Evolutionary conservation across 306 rosid species (phyloP).

Genomic region (Cucurbita moschata): DNA sequence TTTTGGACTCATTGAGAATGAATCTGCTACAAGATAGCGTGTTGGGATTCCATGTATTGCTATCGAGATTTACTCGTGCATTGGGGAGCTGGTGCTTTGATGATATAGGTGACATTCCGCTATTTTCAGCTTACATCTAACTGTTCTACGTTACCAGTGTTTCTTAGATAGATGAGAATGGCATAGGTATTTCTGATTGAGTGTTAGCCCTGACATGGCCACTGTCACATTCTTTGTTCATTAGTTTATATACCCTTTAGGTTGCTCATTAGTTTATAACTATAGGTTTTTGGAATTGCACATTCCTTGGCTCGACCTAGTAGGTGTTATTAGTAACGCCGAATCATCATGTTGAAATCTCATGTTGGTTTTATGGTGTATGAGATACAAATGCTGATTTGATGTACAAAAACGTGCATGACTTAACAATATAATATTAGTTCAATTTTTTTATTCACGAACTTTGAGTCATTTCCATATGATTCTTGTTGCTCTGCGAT

Average conservation of each 20-base stretch:
- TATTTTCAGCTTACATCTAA: background rate
- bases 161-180: background rate
- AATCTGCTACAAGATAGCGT: slow-evolving; percentile 27
- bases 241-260: background rate
- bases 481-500: too few relatives aligned
- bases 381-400: background rate
- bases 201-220: background rate
- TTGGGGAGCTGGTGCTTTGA: background rate
- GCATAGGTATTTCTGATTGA: background rate
- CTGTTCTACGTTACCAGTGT: background rate
- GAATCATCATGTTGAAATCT: background rate
- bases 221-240: background rate
- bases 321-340: background rate
- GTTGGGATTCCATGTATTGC: background rate
- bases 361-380: background rate
- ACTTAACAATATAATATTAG: background rate
- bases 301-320: background rate
- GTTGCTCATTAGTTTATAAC: background rate
- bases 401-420: background rate
- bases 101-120: background rate
- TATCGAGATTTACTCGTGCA: background rate
- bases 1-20: slow-evolving; percentile 52
- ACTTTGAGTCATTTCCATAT: too few relatives aligned
- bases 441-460: background rate
- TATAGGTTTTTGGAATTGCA: background rate